Percentiles rank a stretch among this genome's conserved stretches.
Evolutionary conservation across 441 rosid species (phyloP).

Genomic region (Melastoma candidum): DNA sequence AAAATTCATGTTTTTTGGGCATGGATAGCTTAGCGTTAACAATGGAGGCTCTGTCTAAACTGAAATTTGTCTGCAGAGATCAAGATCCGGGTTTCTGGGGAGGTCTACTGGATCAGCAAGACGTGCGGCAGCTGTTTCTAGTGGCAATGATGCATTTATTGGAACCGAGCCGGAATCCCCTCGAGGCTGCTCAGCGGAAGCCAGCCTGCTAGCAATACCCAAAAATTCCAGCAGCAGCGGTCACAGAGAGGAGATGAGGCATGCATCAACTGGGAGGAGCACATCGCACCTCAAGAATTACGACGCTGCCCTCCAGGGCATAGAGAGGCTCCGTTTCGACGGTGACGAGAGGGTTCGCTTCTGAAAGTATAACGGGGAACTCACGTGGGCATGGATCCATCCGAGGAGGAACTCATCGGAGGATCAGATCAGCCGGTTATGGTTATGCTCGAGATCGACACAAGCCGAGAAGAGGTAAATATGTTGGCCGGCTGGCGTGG

Average conservation of each 20-base stretch:
- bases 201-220: slow-evolving; percentile 34
- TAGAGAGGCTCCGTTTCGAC: slow-evolving; percentile 56
- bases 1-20: neutral
- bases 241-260: slow-evolving; percentile 44
- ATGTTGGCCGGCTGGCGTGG: too few species aligned
- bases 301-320: slow-evolving; percentile 61
- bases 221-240: slow-evolving; percentile 26
- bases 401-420: slow-evolving; percentile 4
- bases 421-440: too few species aligned
- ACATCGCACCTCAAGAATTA: slow-evolving; percentile 36
- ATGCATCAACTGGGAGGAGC: slow-evolving; percentile 36
- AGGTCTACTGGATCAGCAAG: slow-evolving; percentile 47
- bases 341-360: slow-evolving; percentile 54
- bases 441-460: too few species aligned
- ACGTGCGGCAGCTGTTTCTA: slow-evolving; percentile 31
- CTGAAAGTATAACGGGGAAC: slow-evolving; percentile 33
- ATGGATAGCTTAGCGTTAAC: neutral
- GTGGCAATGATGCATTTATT: slow-evolving; percentile 32
- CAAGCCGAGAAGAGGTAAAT: too few species aligned
- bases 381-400: slow-evolving; percentile 14
- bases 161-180: slow-evolving; percentile 40
- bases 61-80: slow-evolving; percentile 22
- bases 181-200: slow-evolving; percentile 30
- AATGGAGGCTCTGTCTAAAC: slow-evolving; percentile 2
- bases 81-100: slow-evolving; percentile 30